Conservation (phyloP, 169 alveolate species). For the Theileria parva region DNA sequence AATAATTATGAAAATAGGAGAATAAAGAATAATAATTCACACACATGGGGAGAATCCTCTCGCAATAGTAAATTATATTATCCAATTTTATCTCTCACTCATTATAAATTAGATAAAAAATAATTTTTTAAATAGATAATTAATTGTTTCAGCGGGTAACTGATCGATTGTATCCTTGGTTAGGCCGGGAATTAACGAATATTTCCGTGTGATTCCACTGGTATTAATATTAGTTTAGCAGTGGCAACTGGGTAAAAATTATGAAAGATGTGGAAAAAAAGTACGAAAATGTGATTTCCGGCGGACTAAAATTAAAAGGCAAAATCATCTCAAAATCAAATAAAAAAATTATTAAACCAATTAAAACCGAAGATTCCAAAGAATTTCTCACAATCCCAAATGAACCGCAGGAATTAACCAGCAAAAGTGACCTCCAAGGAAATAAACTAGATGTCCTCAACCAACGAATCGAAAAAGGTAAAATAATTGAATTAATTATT, state of each 20-base stretch:
- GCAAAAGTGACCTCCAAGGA: slow-evolving; percentile 1
- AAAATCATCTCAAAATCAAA: slow-evolving; percentile 36
- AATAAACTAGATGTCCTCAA: slow-evolving; percentile 7
- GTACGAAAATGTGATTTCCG: slow-evolving; percentile 51
- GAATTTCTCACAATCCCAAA: background rate
- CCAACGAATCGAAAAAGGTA: slow-evolving; percentile 41
- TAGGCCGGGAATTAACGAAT: too few species aligned
- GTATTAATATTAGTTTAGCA: too few species aligned
- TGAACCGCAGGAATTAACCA: background rate
- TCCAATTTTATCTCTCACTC: too few species aligned
- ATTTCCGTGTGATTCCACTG: too few species aligned
- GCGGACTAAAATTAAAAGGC: slow-evolving; percentile 58
- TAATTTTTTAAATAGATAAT: too few species aligned
- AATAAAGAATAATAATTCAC: background rate
- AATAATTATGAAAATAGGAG: background rate
- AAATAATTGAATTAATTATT: slow-evolving; percentile 6
- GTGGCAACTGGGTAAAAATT: too few species aligned
- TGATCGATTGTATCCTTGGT: too few species aligned
- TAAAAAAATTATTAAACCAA: slow-evolving; percentile 23
- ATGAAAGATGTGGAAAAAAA: slow-evolving; percentile 44
- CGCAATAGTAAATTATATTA: too few species aligned
- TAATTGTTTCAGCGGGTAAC: too few species aligned
- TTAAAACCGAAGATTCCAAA: background rate
- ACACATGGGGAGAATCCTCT: slow-evolving; percentile 4
- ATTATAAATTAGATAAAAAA: too few species aligned